Base-by-base conservation (phyloP, 495 filamentous ascomycete genomes). In the Cercophora sp. region DNA sequence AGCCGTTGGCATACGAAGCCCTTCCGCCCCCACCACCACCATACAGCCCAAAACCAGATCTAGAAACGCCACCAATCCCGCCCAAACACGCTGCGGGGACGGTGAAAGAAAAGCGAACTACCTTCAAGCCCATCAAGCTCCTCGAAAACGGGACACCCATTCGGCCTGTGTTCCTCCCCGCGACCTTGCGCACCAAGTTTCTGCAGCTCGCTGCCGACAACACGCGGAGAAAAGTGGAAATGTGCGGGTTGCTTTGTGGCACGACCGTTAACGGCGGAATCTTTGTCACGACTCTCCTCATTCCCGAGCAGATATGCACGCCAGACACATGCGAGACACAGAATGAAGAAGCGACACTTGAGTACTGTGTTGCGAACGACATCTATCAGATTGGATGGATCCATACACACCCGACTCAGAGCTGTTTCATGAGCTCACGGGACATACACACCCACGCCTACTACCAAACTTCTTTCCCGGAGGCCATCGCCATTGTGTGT, bases 401-500 rank as follows among this genome's bases (percentile, higher is more conserved):
- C 51, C 93, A 98, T 65, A 98, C 93, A 0, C 93, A 98, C 65
- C 93, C 93, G 0, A 88, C 85, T 0, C 94, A 98, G 72, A 95
- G 89, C 1, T 98, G 93, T 66, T 98, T 98, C 65, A 93, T 98
- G 89, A 95, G 89, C 69, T 91, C 85, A 26, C 78, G 91, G 27
- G 93, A 98, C 63, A 61, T 96, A 55, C 93, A 98, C 59, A 98
- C 94, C 0, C 93, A 96, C 60, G 79, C 80, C 25, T 89, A 89
- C 16, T 97, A 96, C 66, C 93, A 98, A 67, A 80, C 89, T 22
- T 94, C 93, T 89, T 77, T 97, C 65, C 82, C 88, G 13, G 93
- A 98, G 74, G 91, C 87, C 62, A 92, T 98, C 61, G 93, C 94
- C 6, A 94, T 98, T 57, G 93, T 98, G 39, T 97, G 94, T 69